phyloP scores from a whole-genome alignment of 495 filamentous ascomycete species.

The Hyaloscypha variabilis region DNA sequence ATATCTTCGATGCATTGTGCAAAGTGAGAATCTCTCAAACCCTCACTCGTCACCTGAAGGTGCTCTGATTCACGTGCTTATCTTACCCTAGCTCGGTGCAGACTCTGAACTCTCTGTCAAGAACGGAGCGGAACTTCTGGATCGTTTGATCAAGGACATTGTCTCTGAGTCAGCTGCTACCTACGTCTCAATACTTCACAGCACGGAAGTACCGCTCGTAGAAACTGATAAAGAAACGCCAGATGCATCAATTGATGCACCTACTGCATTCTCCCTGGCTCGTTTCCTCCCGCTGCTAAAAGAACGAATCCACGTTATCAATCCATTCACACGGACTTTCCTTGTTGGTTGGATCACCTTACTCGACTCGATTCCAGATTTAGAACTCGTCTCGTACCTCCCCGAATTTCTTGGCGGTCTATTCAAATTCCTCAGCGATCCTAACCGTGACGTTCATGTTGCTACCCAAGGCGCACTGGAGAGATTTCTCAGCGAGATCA shows the following conservation, averaged over 20 bases:
- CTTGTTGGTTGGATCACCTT: slow-evolving; percentile 95
- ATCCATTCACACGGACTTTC: slow-evolving; percentile 93
- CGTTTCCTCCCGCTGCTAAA: slow-evolving; percentile 91
- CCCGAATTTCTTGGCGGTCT: slow-evolving; percentile 91
- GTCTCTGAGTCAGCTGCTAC: slow-evolving; percentile 95
- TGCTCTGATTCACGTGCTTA: slow-evolving; percentile 14
- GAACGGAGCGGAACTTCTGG: slow-evolving; percentile 95
- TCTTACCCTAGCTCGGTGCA: slow-evolving; percentile 72
- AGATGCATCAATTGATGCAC: slow-evolving; percentile 57
- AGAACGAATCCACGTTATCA: slow-evolving; percentile 90
- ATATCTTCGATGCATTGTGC: slow-evolving; percentile 95
- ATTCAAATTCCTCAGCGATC: slow-evolving; percentile 89
- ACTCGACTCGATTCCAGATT: slow-evolving; percentile 93
- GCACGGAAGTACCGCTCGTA: slow-evolving; percentile 46
- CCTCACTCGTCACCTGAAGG: neutral
- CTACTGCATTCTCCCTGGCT: slow-evolving; percentile 90
- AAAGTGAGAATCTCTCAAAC: slow-evolving; percentile 62
- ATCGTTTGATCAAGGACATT: slow-evolving; percentile 97
- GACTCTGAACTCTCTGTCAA: slow-evolving; percentile 97
- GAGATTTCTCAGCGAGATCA: slow-evolving; percentile 91
- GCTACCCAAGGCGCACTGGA: slow-evolving; percentile 91
- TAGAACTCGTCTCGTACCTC: slow-evolving; percentile 91
- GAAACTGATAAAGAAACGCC: slow-evolving; percentile 52
- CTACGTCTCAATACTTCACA: slow-evolving; percentile 85
- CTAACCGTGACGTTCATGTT: slow-evolving; percentile 89